Evolutionary conservation across 2,329 filamentous ascomycete species (phyloP).

Genomic region (Fusarium fujikuroi): DNA sequence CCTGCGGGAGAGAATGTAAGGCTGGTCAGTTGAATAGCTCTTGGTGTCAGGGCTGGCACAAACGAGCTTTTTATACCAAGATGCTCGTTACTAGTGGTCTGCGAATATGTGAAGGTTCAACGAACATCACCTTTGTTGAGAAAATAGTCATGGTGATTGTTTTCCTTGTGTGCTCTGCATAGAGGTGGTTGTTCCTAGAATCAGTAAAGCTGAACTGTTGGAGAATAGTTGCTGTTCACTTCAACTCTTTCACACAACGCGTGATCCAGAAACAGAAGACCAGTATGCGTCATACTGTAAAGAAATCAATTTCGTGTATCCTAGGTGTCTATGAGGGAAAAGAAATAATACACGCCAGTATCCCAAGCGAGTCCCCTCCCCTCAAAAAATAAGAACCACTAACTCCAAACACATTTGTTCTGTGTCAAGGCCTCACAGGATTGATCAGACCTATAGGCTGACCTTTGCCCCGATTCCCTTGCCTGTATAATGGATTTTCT

Average conservation of each 20-base stretch:
- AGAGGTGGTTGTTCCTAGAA: background rate
- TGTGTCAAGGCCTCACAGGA: background rate
- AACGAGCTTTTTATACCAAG: conserved; percentile 1
- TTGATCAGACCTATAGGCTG: conserved; percentile 39
- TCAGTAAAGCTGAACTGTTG: background rate
- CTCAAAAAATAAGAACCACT: conserved; percentile 4
- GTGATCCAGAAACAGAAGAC: background rate
- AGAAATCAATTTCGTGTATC: conserved; percentile 18
- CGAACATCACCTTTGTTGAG: background rate
- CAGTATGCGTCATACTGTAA: background rate
- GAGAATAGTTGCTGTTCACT: background rate
- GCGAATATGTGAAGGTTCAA: background rate
- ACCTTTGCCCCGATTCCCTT: conserved; percentile 75
- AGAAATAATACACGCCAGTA: background rate
- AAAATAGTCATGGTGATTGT: background rate
- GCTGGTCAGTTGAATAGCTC: background rate
- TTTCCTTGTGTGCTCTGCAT: background rate
- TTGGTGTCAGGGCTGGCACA: background rate
- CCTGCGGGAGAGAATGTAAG: background rate
- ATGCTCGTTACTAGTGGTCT: background rate
- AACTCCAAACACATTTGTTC: conserved; percentile 28
- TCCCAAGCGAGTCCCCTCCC: background rate
- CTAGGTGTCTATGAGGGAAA: background rate
- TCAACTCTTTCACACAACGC: background rate
- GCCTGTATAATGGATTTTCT: conserved; percentile 76